These are phyloP conservation scores for Pythium dissotocum DNA, from an alignment of 352 stramenopile genomes.

Conservation along the genomic window DNA sequence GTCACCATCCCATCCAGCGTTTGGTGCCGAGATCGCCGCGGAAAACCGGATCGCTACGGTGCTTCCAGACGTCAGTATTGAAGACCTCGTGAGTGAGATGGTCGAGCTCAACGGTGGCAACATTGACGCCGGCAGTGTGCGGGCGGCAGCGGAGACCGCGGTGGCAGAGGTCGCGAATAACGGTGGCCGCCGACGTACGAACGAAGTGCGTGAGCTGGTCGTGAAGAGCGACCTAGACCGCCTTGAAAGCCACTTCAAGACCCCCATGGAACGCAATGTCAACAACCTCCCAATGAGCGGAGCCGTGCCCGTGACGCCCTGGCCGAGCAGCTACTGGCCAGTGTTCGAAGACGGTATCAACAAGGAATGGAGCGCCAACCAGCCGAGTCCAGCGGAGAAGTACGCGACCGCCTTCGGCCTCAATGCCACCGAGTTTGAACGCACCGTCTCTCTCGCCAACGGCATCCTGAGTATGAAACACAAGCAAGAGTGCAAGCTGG, in stretches of 20 bases:
- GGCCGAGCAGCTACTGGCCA: slow-evolving; percentile 74
- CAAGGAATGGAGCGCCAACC: slow-evolving; percentile 35
- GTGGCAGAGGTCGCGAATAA: background rate
- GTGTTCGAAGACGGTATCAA: slow-evolving; percentile 67
- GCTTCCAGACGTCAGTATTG: slow-evolving; percentile 9
- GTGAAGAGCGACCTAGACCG: slow-evolving; percentile 8
- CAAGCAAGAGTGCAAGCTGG: background rate
- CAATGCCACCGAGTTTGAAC: slow-evolving; percentile 5
- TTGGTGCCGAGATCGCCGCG: slow-evolving; percentile 4
- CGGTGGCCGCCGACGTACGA: background rate
- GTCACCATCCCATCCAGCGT: slow-evolving; percentile 7
- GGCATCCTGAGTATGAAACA: slow-evolving; percentile 5
- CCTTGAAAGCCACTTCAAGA: slow-evolving; percentile 18
- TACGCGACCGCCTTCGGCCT: slow-evolving; percentile 20
- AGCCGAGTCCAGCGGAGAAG: slow-evolving; percentile 19
- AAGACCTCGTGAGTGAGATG: slow-evolving; percentile 18
- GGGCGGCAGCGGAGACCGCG: background rate
- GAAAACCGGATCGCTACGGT: slow-evolving; percentile 3
- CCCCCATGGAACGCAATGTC: slow-evolving; percentile 17
- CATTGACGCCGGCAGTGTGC: background rate
- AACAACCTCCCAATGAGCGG: slow-evolving; percentile 7
- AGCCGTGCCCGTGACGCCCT: slow-evolving; percentile 19
- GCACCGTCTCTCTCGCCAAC: slow-evolving; percentile 15
- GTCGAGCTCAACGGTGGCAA: slow-evolving; percentile 7
- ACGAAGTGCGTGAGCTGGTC: background rate